Conservation (phyloP, 768 basidiomycete genomes). For the Suillus discolor region DNA sequence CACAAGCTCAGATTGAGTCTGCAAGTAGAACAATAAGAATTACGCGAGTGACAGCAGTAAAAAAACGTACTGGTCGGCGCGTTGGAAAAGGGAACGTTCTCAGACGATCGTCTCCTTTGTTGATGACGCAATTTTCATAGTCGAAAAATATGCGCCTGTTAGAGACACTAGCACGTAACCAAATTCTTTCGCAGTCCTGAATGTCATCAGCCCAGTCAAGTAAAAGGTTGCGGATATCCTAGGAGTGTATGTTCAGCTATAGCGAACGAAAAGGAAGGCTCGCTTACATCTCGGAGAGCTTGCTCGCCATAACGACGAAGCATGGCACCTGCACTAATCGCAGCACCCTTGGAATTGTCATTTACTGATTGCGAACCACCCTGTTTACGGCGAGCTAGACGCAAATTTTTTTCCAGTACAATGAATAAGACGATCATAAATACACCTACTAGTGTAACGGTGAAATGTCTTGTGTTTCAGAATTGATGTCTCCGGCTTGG, state of each 20-base stretch:
- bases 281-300: slow-evolving; percentile 79
- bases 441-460: slow-evolving; percentile 91
- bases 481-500: slow-evolving; percentile 80
- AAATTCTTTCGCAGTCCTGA: slow-evolving; percentile 83
- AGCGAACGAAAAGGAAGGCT: not conserved
- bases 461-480: slow-evolving; percentile 95
- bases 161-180: slow-evolving; percentile 85
- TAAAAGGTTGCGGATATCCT: slow-evolving; percentile 90
- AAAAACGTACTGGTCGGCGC: slow-evolving; percentile 78
- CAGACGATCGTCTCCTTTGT: slow-evolving; percentile 79
- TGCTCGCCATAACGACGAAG: slow-evolving; percentile 95
- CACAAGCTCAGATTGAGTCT: slow-evolving; percentile 90
- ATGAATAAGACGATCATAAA: not conserved
- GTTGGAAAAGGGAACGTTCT: slow-evolving; percentile 97
- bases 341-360: slow-evolving; percentile 90
- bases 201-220: slow-evolving; percentile 89
- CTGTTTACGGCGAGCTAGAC: slow-evolving; percentile 92
- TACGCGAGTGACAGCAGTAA: not conserved
- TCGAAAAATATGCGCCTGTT: slow-evolving; percentile 91
- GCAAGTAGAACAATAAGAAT: not conserved
- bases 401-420: slow-evolving; percentile 13
- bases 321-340: slow-evolving; percentile 92
- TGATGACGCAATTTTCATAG: slow-evolving; percentile 77
- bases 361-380: slow-evolving; percentile 93
- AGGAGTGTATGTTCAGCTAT: slow-evolving; percentile 5